Evolutionary conservation across 2,329 filamentous ascomycete genomes (phyloP), one percentile per base, ranked within the genome.

Genomic region (Monosporascus sp.): DNA sequence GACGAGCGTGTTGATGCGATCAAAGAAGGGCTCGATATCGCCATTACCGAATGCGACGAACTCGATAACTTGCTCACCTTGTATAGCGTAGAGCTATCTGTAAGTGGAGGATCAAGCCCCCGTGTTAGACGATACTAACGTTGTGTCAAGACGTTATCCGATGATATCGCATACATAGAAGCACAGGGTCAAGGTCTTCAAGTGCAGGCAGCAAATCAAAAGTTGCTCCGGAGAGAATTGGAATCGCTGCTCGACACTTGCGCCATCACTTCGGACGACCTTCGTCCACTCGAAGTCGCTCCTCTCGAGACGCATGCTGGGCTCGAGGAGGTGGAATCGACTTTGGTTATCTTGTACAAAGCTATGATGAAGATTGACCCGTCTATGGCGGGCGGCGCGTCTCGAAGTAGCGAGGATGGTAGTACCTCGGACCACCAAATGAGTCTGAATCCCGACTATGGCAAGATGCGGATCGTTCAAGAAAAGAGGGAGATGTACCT

Each of bases 141-240:
- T n/a, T 5, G 17, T 27, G 24, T 65, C 24, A 43, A 95, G 88
- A 97, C 92, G 48, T 79, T 99, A 31, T 91, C 92, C 52, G 93
- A 97, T 48, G 94, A 99, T 63, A 95, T 99, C 62, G 87, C 91
- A 3, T 97, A 95, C 67, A 97, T 99, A 59, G 94, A 99, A 73
- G 91, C 94, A 2, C 94, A 99, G 70, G 92, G 90, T 6, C 93
- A 99, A 72, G 94, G 94, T 75, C 76, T 99, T 47, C 94, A 99
- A 65, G 93, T 99, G 6, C 94, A 97, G 71, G 93, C 93, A 20
- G 90, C 94, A 41, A 99, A 99, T 63, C 94, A 99, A 68, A 96
- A 96, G 69, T 80, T 96, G 27, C 80, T 99, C 47, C 90, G 93
- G 69, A 89, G 87, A 57, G 94, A 99, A 69, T 80, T 99, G 2